These are phyloP conservation scores for Leccinellum luteum DNA, from an alignment of 768 basidiomycete genomes.

Conservation along the genomic window DNA sequence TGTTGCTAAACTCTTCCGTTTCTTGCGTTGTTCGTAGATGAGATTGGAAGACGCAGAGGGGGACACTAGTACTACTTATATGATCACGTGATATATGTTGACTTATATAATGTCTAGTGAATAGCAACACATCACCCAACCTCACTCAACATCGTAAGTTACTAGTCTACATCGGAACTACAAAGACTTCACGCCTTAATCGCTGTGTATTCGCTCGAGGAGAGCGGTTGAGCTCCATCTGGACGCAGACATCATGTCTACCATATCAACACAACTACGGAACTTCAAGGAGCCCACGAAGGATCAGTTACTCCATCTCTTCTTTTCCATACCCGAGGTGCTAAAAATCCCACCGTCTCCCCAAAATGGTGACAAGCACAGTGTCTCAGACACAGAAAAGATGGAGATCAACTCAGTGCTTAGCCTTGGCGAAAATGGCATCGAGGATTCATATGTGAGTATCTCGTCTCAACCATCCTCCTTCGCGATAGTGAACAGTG, in stretches of 20 bases:
- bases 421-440: conserved; percentile 71
- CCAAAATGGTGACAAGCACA: conserved; percentile 24
- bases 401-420: conserved; percentile 91
- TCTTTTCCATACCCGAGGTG: conserved; percentile 76
- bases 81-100: too few relatives aligned
- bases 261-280: conserved; percentile 83
- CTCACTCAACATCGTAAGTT: too few relatives aligned
- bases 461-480: background rate
- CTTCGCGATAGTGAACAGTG: background rate
- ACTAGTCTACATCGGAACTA: background rate
- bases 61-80: too few relatives aligned
- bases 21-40: too few relatives aligned
- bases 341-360: conserved; percentile 16
- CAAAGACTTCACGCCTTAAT: background rate
- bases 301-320: conserved; percentile 79
- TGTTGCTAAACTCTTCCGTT: too few relatives aligned
- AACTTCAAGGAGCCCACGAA: conserved; percentile 91
- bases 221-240: conserved; percentile 3
- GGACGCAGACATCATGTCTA: conserved; percentile 51
- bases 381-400: conserved; percentile 48
- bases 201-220: background rate
- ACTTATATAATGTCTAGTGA: background rate
- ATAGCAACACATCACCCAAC: too few relatives aligned
- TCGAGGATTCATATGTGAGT: conserved; percentile 92
- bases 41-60: too few relatives aligned